phyloP scores from a whole-genome alignment of 371 early-diverging fungal genomes.

The Actinomortierella wolfii region DNA sequence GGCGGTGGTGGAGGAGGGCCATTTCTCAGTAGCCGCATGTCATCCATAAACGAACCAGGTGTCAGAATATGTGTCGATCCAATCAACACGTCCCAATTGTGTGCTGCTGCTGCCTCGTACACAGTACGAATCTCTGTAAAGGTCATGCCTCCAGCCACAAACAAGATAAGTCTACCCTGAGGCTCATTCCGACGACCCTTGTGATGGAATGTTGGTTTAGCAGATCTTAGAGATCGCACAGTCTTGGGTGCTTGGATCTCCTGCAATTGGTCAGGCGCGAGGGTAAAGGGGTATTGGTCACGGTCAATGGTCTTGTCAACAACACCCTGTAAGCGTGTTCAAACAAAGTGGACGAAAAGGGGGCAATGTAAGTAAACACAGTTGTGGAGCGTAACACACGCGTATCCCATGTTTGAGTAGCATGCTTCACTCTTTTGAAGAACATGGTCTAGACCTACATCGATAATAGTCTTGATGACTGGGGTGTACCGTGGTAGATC shows the following conservation, averaged over 20 bases:
- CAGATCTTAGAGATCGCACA: slow-evolving; percentile 43
- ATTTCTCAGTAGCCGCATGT: slow-evolving; percentile 52
- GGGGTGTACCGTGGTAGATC: slow-evolving; percentile 77
- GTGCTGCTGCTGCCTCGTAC: slow-evolving; percentile 80
- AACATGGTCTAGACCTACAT: slow-evolving; percentile 8
- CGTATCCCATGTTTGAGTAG: too few relatives aligned
- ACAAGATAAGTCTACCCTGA: slow-evolving; percentile 57
- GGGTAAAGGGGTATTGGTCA: slow-evolving; percentile 31
- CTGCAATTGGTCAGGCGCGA: slow-evolving; percentile 37
- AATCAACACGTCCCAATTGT: slow-evolving; percentile 81
- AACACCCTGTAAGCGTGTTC: slow-evolving; percentile 10
- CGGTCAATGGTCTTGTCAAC: slow-evolving; percentile 40
- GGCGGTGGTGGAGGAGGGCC: slow-evolving; percentile 45
- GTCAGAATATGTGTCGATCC: slow-evolving; percentile 85
- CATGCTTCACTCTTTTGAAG: neutral
- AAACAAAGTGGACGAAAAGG: neutral
- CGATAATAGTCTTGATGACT: slow-evolving; percentile 55
- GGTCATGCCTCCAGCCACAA: slow-evolving; percentile 93
- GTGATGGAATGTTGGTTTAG: slow-evolving; percentile 45
- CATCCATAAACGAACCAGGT: slow-evolving; percentile 78
- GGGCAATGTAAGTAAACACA: neutral
- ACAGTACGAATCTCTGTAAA: slow-evolving; percentile 87
- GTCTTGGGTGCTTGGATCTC: slow-evolving; percentile 45
- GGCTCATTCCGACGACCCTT: slow-evolving; percentile 47
- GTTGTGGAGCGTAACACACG: neutral